Evolutionary conservation across 2,329 filamentous ascomycete species (phyloP), one percentile per base, ranked within the genome.

Genomic region (Penicillium sp.): DNA sequence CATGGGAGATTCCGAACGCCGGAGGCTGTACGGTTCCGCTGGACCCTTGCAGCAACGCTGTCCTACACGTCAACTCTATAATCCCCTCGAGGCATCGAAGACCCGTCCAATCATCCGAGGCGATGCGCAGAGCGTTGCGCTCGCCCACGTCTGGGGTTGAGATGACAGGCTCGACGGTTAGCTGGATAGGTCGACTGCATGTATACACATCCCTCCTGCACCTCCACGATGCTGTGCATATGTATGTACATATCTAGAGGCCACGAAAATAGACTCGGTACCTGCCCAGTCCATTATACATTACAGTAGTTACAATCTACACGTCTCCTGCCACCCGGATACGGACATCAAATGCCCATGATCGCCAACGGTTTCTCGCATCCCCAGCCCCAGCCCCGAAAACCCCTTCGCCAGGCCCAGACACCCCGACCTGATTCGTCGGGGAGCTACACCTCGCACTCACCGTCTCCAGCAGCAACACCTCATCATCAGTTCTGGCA

Each of bases 291-390:
- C n/a, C n/a, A n/a, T n/a, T n/a, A n/a, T n/a, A n/a, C n/a, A n/a
- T n/a, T n/a, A n/a, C n/a, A n/a, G n/a, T n/a, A n/a, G n/a, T n/a
- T n/a, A n/a, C n/a, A n/a, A n/a, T n/a, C n/a, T n/a, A n/a, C n/a
- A n/a, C n/a, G n/a, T n/a, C n/a, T n/a, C n/a, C 26, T 23, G 13
- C 36, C 34, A 37, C n/a, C 36, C 49, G 45, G 49, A 43, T 43
- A 45, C 30, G 21, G 36, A 21, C 48, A 47, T 48, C 21, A 23
- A 20, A 33, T n/a, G n/a, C n/a, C n/a, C n/a, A n/a, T 41, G 53
- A 53, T 54, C 53, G 47, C 31, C 50, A 53, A 56, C 51, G 50
- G 48, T 47, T 48, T 48, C 41, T 43, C 44, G 38, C 51, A 54
- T 13, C 31, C 16, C 35, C 35, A 35, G 34, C 21, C 35, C 35